A percentile compares a stretch with the other conserved stretches of the same genome.
Conservation (phyloP, 108 stramenopile genomes). For the Skeletonema menzelii region DNA sequence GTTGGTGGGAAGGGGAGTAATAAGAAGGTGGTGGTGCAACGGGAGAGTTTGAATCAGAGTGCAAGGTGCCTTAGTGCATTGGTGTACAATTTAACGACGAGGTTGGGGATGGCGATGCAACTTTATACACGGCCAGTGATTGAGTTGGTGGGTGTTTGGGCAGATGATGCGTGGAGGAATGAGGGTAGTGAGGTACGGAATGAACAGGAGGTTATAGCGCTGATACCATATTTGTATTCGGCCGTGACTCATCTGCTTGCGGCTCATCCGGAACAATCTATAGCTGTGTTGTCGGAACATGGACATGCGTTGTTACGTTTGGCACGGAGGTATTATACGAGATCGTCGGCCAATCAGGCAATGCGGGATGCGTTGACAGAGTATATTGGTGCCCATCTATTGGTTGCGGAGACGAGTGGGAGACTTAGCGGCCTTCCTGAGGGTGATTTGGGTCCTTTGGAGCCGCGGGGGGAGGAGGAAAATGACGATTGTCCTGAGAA, state of each 20-base stretch:
- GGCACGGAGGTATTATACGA: constrained; percentile 47
- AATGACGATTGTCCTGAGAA: background rate
- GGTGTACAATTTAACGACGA: constrained; percentile 27
- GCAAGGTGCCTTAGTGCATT: constrained; percentile 34
- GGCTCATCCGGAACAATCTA: constrained; percentile 48
- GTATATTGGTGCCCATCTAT: constrained; percentile 64
- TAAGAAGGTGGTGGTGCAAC: constrained; percentile 28
- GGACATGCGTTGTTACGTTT: constrained; percentile 54
- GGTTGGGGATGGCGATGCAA: constrained; percentile 65
- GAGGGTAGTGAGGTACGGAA: constrained; percentile 4
- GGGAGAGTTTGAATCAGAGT: constrained; percentile 16
- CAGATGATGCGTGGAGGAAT: constrained; percentile 31
- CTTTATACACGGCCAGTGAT: constrained; percentile 51
- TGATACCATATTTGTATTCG: constrained; percentile 48
- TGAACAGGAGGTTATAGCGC: constrained; percentile 24
- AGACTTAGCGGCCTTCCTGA: constrained; percentile 32
- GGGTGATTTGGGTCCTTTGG: constrained; percentile 41
- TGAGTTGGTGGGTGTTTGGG: constrained; percentile 54
- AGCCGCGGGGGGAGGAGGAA: constrained; percentile 7
- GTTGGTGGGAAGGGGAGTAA: background rate
- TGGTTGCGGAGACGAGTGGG: constrained; percentile 53
- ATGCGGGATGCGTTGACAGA: constrained; percentile 56
- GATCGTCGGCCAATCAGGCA: constrained; percentile 11
- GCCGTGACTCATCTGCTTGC: constrained; percentile 39
- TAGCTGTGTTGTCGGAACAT: constrained; percentile 27